Conservation (phyloP, 164 flowering plant species). For the Tetracentron sinense region DNA sequence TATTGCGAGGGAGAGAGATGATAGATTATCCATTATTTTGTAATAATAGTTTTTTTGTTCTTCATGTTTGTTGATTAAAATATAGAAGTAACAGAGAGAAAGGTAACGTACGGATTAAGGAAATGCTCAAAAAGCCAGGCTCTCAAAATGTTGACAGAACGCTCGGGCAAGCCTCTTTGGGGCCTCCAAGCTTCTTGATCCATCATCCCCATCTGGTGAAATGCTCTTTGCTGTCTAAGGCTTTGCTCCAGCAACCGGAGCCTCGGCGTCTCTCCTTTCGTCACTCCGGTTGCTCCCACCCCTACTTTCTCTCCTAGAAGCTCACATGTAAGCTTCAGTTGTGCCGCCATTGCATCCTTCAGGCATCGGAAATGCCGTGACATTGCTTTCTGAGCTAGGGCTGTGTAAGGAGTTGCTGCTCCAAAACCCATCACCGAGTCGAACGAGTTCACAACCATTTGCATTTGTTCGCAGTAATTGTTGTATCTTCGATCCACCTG, state of each 20-base stretch:
- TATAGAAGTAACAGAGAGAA: neutral
- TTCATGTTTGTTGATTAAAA: neutral
- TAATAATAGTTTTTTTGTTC: no score
- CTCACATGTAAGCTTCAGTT: constrained; percentile 79
- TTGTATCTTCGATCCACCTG: constrained; percentile 92
- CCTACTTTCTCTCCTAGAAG: constrained; percentile 83
- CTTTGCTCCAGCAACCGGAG: constrained; percentile 81
- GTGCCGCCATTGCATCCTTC: constrained; percentile 74
- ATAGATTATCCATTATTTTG: no score
- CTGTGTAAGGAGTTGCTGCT: constrained; percentile 84
- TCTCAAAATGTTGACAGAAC: constrained; percentile 87
- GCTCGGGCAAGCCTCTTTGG: constrained; percentile 91
- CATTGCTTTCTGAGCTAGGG: constrained; percentile 95
- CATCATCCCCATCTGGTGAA: constrained; percentile 92
- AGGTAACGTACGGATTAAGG: constrained; percentile 83
- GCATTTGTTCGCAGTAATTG: constrained; percentile 96
- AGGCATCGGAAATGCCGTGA: constrained; percentile 91
- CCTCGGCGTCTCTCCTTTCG: constrained; percentile 96
- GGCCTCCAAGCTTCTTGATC: constrained; percentile 99
- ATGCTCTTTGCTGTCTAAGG: constrained; percentile 79
- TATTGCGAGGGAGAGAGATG: neutral
- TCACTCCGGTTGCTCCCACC: constrained; percentile 47
- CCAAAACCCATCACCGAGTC: constrained; percentile 94
- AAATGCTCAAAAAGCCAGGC: constrained; percentile 99
- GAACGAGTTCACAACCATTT: constrained; percentile 89